Evolutionary conservation across 345 rosid species (phyloP).

Genomic region (Kernera saxatilis): DNA sequence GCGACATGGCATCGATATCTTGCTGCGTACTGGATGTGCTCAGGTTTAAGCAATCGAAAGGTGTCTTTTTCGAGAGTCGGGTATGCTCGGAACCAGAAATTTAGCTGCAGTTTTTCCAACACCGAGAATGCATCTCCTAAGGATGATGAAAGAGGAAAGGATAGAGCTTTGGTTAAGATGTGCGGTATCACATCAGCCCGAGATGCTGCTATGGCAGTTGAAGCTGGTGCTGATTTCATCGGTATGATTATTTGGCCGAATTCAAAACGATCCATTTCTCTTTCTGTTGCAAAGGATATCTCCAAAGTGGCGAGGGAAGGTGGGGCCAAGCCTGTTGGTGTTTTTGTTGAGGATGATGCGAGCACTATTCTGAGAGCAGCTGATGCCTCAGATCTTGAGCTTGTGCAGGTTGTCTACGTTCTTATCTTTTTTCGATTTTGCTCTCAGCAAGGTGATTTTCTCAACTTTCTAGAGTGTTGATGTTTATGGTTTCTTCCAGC

Average conservation of each 20-base stretch:
- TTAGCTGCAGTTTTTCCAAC: constrained; percentile 25
- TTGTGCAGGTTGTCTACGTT: constrained; percentile 57
- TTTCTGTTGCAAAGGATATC: constrained; percentile 67
- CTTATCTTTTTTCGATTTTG: neutral
- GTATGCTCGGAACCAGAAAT: constrained; percentile 1
- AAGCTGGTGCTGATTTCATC: constrained; percentile 75
- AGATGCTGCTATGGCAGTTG: constrained; percentile 84
- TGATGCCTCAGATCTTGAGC: constrained; percentile 60
- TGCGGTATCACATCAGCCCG: constrained; percentile 73
- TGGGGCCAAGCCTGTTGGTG: constrained; percentile 78
- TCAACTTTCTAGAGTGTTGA: neutral
- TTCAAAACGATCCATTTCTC: constrained; percentile 76
- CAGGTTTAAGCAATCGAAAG: constrained; percentile 28
- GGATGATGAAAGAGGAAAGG: constrained; percentile 29
- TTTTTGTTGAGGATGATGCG: constrained; percentile 77
- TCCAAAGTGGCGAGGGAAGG: constrained; percentile 71
- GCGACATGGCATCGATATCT: neutral
- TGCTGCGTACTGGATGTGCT: neutral
- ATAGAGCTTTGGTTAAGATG: constrained; percentile 63
- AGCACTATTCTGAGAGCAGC: constrained; percentile 58
- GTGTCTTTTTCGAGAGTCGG: constrained; percentile 6
- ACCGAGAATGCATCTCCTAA: constrained; percentile 20
- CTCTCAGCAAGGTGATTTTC: neutral
- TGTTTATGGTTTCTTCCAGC: constrained; percentile 37
- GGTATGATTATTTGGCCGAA: constrained; percentile 94